These are phyloP conservation scores for Isabelozyma gotoi DNA, from an alignment of 805 yeast species.

Conservation along the genomic window DNA sequence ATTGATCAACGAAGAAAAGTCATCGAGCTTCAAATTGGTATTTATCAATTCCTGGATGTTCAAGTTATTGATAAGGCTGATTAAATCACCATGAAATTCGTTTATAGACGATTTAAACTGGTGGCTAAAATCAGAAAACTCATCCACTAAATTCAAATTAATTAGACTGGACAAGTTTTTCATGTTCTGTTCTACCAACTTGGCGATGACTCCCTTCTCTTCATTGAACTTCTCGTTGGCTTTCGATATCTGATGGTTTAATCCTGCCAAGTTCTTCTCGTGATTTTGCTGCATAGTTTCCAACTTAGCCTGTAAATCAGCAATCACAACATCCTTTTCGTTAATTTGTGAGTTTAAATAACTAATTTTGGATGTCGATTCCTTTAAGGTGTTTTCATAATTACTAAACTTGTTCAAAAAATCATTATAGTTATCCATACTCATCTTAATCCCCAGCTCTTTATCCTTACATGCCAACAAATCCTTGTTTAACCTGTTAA, in stretches of 20 bases:
- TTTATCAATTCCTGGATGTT: background rate
- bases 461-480: conserved; percentile 58
- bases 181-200: background rate
- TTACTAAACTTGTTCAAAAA: background rate
- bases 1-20: background rate
- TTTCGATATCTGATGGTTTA: background rate
- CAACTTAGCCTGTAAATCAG: background rate
- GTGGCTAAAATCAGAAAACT: background rate
- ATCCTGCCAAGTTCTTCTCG: background rate
- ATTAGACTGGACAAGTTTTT: background rate
- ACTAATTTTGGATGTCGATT: background rate
- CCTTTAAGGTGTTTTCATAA: background rate
- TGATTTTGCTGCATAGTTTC: background rate
- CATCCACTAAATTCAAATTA: background rate
- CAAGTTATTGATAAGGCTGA: background rate
- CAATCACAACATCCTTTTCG: background rate
- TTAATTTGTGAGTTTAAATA: background rate
- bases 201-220: background rate
- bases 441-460: conserved; percentile 2
- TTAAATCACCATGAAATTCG: background rate
- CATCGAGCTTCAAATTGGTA: background rate
- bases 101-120: background rate
- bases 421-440: conserved; percentile 2
- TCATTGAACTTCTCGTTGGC: background rate
- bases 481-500: conserved; percentile 57